Evolutionary conservation across 805 yeast species (phyloP), one percentile per base, ranked within the genome.

Genomic region (Saccharomycopsis fibuligera): DNA sequence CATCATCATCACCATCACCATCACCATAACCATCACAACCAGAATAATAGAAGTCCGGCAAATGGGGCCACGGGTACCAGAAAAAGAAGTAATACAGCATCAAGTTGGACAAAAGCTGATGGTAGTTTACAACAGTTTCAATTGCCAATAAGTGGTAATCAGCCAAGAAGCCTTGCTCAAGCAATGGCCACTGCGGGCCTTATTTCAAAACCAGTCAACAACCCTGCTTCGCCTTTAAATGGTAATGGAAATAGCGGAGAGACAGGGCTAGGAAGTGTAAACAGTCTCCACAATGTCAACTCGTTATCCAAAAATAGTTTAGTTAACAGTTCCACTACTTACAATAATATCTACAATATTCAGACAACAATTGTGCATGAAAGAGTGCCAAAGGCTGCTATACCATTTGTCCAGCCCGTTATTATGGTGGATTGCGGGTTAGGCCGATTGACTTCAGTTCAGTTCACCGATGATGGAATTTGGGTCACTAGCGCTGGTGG

Each of bases 401-500:
- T 63, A 21, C 68, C 68, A 2, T 54, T 60, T 4, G 35, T 67
- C n/a, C 55, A 57, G 19, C 70, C 72, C 1, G 57, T 68, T 35
- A 60, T 67, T 14, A 62, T 58, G 25, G 60, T 64, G 40, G 58
- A 66, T 40, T 47, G 67, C 8, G 50, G 48, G 12, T 50, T 68
- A 10, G 72, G 72, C 2, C 49, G 70, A 21, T 44, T 68, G 36
- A 53, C 63, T 37, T 64, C 67, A 1, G 45, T 67, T 8, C 58
- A 56, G 41, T 65, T 65, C 42, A 62, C 63, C 24, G 51, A 60
- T 16, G 56, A 56, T 14, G 65, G 56, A 27, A 59, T 68, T 8
- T 68, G 73, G 73, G 66, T 66, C 1, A 64, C 65, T 50, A 57
- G 62, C 4, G 54, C 63, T 6, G 63, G 68, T 1, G 73, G 73